phyloP scores from a whole-genome alignment of 805 yeast species.

The Wickerhamiella slavikovae region DNA sequence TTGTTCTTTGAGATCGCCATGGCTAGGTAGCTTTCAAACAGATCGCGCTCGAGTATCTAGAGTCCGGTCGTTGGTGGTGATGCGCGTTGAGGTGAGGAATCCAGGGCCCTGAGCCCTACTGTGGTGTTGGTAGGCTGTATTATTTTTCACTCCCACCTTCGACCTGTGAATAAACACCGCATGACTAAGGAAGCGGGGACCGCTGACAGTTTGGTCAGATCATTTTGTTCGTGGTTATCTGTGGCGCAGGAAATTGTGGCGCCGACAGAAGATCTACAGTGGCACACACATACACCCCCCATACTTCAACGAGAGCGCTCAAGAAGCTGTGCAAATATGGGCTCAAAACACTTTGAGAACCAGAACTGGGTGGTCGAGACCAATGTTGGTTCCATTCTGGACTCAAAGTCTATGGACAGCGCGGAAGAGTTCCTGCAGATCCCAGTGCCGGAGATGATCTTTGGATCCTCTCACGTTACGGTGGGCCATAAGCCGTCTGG shows the following conservation, averaged over 20 bases:
- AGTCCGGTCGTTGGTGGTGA: constrained; percentile 1
- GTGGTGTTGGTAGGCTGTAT: no score
- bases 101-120: constrained; percentile 5
- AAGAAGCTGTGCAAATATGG: no score
- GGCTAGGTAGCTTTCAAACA: constrained; percentile 3
- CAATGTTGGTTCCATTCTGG: constrained; percentile 54
- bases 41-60: constrained; percentile 1
- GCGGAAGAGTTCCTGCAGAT: constrained; percentile 41
- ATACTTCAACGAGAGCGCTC: no score
- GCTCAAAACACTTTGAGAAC: no score
- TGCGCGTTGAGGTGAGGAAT: constrained; percentile 1
- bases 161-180: no score
- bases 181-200: no score
- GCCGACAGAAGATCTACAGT: no score
- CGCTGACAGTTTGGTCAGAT: no score
- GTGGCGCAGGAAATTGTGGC: no score
- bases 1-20: constrained; percentile 95
- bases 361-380: constrained; percentile 75
- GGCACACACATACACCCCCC: no score
- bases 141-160: no score
- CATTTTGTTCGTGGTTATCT: no score
- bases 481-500: constrained; percentile 25
- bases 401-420: constrained; percentile 48
- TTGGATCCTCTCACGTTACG: constrained; percentile 58
- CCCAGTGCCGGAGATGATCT: constrained; percentile 94